Percentiles rank a stretch among this genome's conserved stretches.
Conservation (phyloP, 1,139 yeast species). For the Yamadazyma atmosphaerica region DNA sequence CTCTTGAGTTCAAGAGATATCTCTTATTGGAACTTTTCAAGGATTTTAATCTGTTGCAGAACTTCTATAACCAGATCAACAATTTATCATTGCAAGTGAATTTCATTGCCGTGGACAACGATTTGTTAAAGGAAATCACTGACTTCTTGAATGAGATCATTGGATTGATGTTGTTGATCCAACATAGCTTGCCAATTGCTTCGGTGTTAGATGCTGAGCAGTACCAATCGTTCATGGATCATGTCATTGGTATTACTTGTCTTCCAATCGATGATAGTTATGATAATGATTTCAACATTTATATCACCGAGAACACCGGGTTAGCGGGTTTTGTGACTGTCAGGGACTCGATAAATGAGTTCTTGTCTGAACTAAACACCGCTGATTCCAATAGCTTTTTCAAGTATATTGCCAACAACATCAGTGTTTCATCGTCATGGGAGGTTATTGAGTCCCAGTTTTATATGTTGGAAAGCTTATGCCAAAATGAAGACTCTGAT, state of each 20-base stretch:
- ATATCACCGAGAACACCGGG: constrained; percentile 73
- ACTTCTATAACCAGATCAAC: constrained; percentile 9
- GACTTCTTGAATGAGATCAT: constrained; percentile 11
- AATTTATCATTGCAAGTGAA: constrained; percentile 6
- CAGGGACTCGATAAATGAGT: constrained; percentile 56
- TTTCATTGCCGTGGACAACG: constrained; percentile 7
- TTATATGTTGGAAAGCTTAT: constrained; percentile 41
- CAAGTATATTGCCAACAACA: constrained; percentile 17
- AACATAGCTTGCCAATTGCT: constrained; percentile 24
- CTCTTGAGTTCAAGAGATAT: constrained; percentile 17
- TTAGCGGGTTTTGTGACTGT: constrained; percentile 48
- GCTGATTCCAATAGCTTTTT: constrained; percentile 34
- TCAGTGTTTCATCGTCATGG: constrained; percentile 19
- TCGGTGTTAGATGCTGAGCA: constrained; percentile 9
- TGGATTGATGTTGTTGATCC: constrained; percentile 18
- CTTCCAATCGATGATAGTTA: constrained; percentile 35
- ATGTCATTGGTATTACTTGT: constrained; percentile 24
- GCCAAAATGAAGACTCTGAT: constrained; percentile 45
- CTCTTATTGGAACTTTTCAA: constrained; percentile 9
- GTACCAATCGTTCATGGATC: constrained; percentile 19
- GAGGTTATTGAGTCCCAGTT: constrained; percentile 38
- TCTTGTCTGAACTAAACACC: constrained; percentile 44
- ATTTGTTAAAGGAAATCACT: constrained; percentile 11
- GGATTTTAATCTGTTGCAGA: constrained; percentile 11
- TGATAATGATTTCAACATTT: constrained; percentile 60